phyloP scores from a whole-genome alignment of 768 basidiomycete species.

The Sarcomyxa edulis region DNA sequence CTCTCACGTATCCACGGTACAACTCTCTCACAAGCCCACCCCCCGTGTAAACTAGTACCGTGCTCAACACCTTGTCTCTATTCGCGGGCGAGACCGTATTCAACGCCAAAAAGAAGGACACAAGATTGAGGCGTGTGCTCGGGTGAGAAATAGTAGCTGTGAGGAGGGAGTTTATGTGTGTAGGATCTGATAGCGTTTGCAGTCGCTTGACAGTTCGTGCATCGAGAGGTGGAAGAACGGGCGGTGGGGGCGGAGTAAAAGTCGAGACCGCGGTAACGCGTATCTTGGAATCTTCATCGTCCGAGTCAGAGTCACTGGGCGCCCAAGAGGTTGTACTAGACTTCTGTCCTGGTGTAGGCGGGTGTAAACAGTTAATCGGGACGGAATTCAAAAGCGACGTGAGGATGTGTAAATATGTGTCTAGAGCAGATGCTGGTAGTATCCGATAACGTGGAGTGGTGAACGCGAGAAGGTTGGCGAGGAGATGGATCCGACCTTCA shows the following conservation, averaged over 20 bases:
- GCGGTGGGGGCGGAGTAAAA: conserved; percentile 17
- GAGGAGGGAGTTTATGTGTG: conserved; percentile 56
- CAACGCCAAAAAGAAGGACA: conserved; percentile 54
- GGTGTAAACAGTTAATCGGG: conserved; percentile 50
- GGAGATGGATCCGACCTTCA: conserved; percentile 48
- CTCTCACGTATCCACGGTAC: conserved; percentile 62
- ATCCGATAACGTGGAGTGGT: conserved; percentile 53
- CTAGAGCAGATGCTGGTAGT: conserved; percentile 39
- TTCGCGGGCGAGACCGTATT: conserved; percentile 54
- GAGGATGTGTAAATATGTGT: conserved; percentile 49
- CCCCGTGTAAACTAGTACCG: conserved; percentile 40
- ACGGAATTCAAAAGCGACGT: conserved; percentile 45
- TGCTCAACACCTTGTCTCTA: conserved; percentile 52
- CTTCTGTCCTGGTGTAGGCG: conserved; percentile 19
- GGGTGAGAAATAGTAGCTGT: conserved; percentile 32
- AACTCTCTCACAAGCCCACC: conserved; percentile 70
- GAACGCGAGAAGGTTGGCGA: conserved; percentile 71
- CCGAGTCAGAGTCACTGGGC: conserved; percentile 32
- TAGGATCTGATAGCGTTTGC: conserved; percentile 42
- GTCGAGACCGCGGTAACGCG: conserved; percentile 32
- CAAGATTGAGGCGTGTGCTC: conserved; percentile 39
- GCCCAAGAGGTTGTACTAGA: conserved; percentile 8
- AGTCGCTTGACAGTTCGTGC: conserved; percentile 59
- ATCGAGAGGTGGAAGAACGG: conserved; percentile 42
- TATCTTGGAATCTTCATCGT: conserved; percentile 27